Base-by-base conservation (phyloP, 2,329 filamentous ascomycete species). In the Aspergillus spinulosporus region DNA sequence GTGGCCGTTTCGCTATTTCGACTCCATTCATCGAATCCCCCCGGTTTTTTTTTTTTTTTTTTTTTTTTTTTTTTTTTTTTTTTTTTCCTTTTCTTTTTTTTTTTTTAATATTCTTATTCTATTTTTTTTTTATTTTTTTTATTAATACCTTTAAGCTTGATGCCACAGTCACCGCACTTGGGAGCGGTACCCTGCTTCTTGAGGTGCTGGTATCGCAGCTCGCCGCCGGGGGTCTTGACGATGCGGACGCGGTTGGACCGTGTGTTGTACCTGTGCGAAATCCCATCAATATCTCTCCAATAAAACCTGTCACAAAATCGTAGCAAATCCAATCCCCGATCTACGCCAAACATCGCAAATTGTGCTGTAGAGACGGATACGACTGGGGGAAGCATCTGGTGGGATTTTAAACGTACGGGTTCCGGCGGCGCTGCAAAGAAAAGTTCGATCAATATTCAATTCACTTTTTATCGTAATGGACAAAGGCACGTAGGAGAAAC, bases 161-260 rank as follows among this genome's bases (percentile, higher is more conserved):
- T 87, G 76, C 94, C 94, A 77, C 95, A 99, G 86, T 99, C 94
- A 86, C 95, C 90, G 79, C 94, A 99, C 86, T 99, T 99, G 77
- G 94, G 94, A 66, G 92, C 89, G 78, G 92, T 96, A 72, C 92
- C 94, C 79, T 88, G 90, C 91, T 99, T 99, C 90, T 97, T 97
- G 85, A 97, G 92, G 88, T 99, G 93, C 72, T 97, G 89, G 77
- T 96, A 88, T 79, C 94, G 88, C 75, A 96, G 88, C 79, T 93
- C 86, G 78, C 94, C 94, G 79, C 94, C 95, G 69, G 95, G 94
- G 69, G 94, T 99, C 87, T 94, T 94, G 81, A 96, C 80, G 74
- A 95, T 85, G 77, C 94, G 89, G 78, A 94, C 93, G 82, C 92
- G 91, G 89, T 99, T 97, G 79, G 90, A 96, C 78, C 84, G 84